Conservation (phyloP, 257 asterid genomes). For the Fraxinus anomala region DNA sequence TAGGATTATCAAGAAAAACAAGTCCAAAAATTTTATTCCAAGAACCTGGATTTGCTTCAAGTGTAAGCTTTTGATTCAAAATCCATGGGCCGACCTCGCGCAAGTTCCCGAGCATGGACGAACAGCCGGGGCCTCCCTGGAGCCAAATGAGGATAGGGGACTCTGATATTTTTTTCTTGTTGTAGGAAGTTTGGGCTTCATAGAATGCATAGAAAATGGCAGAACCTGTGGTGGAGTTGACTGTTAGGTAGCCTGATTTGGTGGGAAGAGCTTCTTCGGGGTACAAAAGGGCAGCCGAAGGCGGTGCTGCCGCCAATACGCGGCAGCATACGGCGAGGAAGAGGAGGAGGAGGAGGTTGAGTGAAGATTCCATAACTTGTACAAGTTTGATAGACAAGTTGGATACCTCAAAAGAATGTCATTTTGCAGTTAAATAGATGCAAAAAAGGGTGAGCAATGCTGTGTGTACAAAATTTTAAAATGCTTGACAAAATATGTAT, state of each 20-base stretch:
- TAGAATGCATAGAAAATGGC: conserved; percentile 81
- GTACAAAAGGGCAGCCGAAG: conserved; percentile 34
- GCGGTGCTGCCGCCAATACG: neutral
- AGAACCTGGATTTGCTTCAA: conserved; percentile 51
- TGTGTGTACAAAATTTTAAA: too few relatives aligned
- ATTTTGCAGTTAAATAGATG: conserved; percentile 31
- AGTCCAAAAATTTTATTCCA: conserved; percentile 77
- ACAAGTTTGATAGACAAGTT: neutral
- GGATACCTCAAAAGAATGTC: conserved; percentile 17
- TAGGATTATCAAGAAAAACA: conserved; percentile 78
- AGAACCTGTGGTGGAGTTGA: conserved; percentile 68
- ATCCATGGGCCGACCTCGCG: conserved; percentile 79
- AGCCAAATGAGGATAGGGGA: conserved; percentile 84
- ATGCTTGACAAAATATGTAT: too few relatives aligned
- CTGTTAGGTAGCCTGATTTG: conserved; percentile 74
- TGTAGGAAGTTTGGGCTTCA: conserved; percentile 52
- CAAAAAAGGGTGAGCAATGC: neutral
- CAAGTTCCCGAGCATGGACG: conserved; percentile 76
- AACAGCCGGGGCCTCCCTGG: conserved; percentile 93
- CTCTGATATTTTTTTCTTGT: conserved; percentile 35
- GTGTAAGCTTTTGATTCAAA: conserved; percentile 39
- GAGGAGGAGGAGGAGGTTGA: conserved; percentile 44
- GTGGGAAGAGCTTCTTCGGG: conserved; percentile 73
- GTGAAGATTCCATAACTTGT: conserved; percentile 34
- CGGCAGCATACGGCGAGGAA: conserved; percentile 21